Conservation (phyloP, 1,139 yeast genomes). For the Taphrina deformans region DNA sequence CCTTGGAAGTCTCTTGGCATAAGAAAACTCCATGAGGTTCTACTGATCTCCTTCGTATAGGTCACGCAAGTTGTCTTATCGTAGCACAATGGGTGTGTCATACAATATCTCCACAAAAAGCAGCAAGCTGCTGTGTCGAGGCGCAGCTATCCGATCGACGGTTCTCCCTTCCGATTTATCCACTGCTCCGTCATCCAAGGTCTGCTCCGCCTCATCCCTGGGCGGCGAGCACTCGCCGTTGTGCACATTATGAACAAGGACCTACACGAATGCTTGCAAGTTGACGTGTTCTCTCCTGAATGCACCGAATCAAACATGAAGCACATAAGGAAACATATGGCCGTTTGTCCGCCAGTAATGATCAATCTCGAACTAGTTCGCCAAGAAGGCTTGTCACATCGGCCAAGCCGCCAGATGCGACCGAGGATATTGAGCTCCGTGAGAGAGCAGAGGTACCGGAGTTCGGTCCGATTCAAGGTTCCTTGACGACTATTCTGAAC, state of each 20-base stretch:
- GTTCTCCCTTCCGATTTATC: too few species aligned
- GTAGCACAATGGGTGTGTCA: too few species aligned
- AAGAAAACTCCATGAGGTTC: too few species aligned
- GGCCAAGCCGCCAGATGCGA: neutral
- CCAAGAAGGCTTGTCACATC: neutral
- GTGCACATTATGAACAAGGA: too few species aligned
- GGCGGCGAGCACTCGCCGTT: too few species aligned
- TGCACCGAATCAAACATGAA: constrained; percentile 11
- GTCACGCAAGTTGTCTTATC: too few species aligned
- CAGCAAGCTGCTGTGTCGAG: neutral
- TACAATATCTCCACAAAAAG: neutral
- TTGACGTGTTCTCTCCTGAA: neutral
- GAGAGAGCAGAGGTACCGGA: neutral
- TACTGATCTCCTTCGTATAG: too few species aligned
- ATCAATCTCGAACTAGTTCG: neutral
- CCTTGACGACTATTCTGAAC: neutral
- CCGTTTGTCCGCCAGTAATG: neutral
- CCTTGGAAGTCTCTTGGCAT: too few species aligned
- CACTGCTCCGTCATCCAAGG: too few species aligned
- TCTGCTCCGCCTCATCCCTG: too few species aligned
- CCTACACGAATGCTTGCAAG: too few species aligned
- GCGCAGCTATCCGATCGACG: neutral
- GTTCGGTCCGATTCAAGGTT: neutral
- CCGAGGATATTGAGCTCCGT: neutral
- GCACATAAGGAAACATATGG: constrained; percentile 9